These are phyloP conservation scores for Kluyveromyces wickerhamii DNA, from an alignment of 805 yeast genomes.

Conservation along the genomic window DNA sequence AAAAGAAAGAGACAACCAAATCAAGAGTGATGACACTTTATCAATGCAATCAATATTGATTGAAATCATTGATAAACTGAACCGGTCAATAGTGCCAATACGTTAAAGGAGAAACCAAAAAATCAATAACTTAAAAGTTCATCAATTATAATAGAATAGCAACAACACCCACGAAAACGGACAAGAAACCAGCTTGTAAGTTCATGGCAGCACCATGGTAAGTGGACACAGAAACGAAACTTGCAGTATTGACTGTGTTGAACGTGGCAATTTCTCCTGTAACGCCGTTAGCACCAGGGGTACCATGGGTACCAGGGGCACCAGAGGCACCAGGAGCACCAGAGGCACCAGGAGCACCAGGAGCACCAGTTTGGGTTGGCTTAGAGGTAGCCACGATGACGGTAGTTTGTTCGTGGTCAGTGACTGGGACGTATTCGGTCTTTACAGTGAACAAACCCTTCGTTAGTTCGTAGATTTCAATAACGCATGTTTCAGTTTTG, in stretches of 20 bases:
- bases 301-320: background rate
- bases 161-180: slow-evolving; percentile 1
- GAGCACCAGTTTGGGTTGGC: background rate
- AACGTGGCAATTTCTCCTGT: too few species aligned
- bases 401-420: slow-evolving; percentile 1
- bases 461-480: slow-evolving; percentile 10
- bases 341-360: slow-evolving; percentile 1
- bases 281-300: background rate
- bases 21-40: too few species aligned
- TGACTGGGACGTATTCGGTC: slow-evolving; percentile 13
- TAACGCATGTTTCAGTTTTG: slow-evolving; percentile 9
- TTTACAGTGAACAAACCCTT: slow-evolving; percentile 12
- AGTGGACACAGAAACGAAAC: slow-evolving; percentile 2
- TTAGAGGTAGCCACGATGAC: background rate
- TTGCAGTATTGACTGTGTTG: too few species aligned
- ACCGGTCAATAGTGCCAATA: too few species aligned
- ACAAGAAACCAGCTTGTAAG: background rate
- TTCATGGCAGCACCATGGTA: slow-evolving; percentile 1
- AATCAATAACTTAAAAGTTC: too few species aligned
- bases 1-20: too few species aligned
- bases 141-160: background rate
- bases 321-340: background rate
- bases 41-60: too few species aligned
- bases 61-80: too few species aligned
- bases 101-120: too few species aligned